Percentiles rank a stretch among this genome's conserved stretches.
phyloP scores from a whole-genome alignment of 2,329 filamentous ascomycete genomes.

The Aureobasidium sp. region DNA sequence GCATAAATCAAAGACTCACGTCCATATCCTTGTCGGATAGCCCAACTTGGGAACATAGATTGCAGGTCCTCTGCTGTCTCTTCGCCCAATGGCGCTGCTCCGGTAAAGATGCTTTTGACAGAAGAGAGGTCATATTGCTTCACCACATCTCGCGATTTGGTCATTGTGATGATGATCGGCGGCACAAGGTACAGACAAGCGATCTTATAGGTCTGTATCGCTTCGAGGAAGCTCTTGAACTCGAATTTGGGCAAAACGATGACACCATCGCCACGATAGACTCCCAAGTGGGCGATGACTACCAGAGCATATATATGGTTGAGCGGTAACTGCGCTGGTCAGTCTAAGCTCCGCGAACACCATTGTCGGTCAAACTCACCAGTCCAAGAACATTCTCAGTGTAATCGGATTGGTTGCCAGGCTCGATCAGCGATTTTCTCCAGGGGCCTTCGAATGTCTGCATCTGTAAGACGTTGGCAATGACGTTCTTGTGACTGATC shows the following conservation, averaged over 20 bases:
- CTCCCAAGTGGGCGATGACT: constrained; percentile 55
- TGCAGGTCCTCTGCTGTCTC: constrained; percentile 60
- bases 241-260: constrained; percentile 72
- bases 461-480: constrained; percentile 64
- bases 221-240: constrained; percentile 51
- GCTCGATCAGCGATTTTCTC: constrained; percentile 32
- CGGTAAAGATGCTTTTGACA: constrained; percentile 58
- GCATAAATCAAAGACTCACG: not conserved
- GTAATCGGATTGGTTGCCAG: constrained; percentile 32
- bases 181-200: constrained; percentile 61
- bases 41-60: constrained; percentile 54
- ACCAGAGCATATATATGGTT: constrained; percentile 77
- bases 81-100: constrained; percentile 67
- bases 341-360: not conserved
- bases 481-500: constrained; percentile 72
- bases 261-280: constrained; percentile 64
- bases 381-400: constrained; percentile 55
- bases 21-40: constrained; percentile 62
- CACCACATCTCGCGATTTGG: constrained; percentile 53
- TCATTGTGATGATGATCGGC: constrained; percentile 70
- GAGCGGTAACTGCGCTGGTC: constrained; percentile 46
- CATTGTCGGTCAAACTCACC: not conserved
- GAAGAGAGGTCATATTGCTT: constrained; percentile 63
- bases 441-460: constrained; percentile 38
- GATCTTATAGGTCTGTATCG: constrained; percentile 63